phyloP scores from a whole-genome alignment of 2,329 filamentous ascomycete species.

The Albifimbria verrucaria region DNA sequence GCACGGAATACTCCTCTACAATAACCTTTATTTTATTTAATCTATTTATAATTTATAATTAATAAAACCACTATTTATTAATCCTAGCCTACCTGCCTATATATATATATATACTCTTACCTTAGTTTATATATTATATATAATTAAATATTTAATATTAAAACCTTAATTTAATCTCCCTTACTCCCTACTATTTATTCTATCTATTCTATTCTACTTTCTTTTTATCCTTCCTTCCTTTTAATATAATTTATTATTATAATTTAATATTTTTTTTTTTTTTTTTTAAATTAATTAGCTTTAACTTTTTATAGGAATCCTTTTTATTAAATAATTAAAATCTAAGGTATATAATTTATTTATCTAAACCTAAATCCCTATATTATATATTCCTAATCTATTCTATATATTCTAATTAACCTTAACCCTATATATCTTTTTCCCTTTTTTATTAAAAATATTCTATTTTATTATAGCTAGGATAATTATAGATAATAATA shows the following conservation, averaged over 20 bases:
- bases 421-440: neutral
- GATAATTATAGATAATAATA: neutral
- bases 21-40: conserved; percentile 7
- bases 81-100: conserved; percentile 8
- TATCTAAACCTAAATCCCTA: neutral
- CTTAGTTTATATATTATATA: conserved; percentile 10
- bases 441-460: neutral
- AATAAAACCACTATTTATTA: conserved; percentile 10
- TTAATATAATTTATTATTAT: conserved; percentile 9
- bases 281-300: conserved; percentile 5
- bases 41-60: conserved; percentile 6
- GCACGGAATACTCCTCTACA: no score
- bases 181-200: no score
- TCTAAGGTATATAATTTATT: conserved; percentile 5
- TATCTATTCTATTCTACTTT: no score
- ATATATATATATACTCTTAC: conserved; percentile 13
- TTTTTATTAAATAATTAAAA: conserved; percentile 11
- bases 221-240: conserved; percentile 8
- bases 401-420: neutral
- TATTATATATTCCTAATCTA: neutral
- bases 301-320: conserved; percentile 9
- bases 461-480: neutral
- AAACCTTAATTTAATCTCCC: conserved; percentile 6
- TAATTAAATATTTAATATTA: conserved; percentile 13
- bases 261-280: conserved; percentile 4